Base-by-base conservation (phyloP, 768 basidiomycete species). In the Lentinus tigrinus region DNA sequence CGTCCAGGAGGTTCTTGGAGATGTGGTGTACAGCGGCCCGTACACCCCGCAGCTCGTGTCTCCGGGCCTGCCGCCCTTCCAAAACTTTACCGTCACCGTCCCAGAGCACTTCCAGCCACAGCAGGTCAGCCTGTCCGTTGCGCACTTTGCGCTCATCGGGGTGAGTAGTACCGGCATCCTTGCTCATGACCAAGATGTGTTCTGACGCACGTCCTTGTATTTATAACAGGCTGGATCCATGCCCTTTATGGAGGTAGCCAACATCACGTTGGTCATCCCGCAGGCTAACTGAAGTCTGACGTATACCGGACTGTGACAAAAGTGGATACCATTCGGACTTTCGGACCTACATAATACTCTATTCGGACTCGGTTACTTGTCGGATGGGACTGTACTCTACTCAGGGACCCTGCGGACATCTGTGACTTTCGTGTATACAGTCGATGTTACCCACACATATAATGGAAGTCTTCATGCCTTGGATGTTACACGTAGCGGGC, bases 81-180 rank as follows among this genome's bases (percentile, higher is more conserved):
- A 67, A 58, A 70, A 70, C 64, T 65, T 68, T 54, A 61, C 65
- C 10, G 64, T 69, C 5, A 42, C 43, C n/a, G 60, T 70, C 7
- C 68, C 69, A 1, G 5, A 37, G 19, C 36, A 26, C 38, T 56
- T 63, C 54, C 37, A 54, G 11, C 11, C n/a, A 7, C 57, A 57
- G n/a, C 24, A 63, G 38, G 54, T 57, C 10, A 40, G 43, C 27
- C 42, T 66, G 34, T 52, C 31, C 26, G 63, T 50, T 3, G 57
- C 65, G 21, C 65, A 64, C 46, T 56, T 67, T 26, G 24, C 43
- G 31, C 44, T 67, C 4, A 44, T 67, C 34, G 65, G 63, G 34
- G 63, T 67, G 24, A 44, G 63, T 63, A n/a, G n/a, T 21, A 31
- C 13, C 11, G 11, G 3, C 24, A 6, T 26, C 36, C 19, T 37